Base-by-base conservation (phyloP, 352 stramenopile species). In the Globisporangium solare region DNA sequence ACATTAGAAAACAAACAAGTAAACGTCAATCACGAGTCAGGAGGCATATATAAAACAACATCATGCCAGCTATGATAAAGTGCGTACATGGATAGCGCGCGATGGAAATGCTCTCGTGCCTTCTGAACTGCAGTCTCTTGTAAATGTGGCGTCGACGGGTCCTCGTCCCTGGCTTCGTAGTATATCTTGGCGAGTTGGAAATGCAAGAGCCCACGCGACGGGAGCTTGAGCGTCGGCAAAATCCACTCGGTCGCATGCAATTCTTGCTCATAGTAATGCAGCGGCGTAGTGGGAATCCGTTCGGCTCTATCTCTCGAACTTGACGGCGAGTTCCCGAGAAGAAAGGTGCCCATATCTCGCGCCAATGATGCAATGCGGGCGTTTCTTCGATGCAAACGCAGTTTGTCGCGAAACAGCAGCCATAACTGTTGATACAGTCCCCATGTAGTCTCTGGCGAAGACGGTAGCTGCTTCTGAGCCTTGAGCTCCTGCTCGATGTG, bases 141-240 rank as follows among this genome's bases (percentile, higher is more conserved):
- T n/a, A 42, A 56, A 14, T 46, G 31, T 55, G 2, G 8, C 41
- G 0, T 47, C 47, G 20, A 24, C 37, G 47, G 3, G 35, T 14
- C 0, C 22, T 46, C 46, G 6, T 64, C 45, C 17, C 27, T 35
- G 27, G 5, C 27, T 35, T 71, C 55, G 41, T 61, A 64, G 13
- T 71, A 22, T 8, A 78, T 20, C 56, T 76, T 82, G 17, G 70
- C 72, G 20, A 82, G 71, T 47, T 82, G 72, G 41, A 73, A 73
- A 18, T 79, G 65, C 27, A 85, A 50, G 0, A 80, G 51, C 17
- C 74, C 74, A 50, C 72, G 64, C 11, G 72, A 69, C 3, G 74
- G 74, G 18, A 85, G 61, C 42, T 69, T 69, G 0, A 58, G 56
- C 11, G 61, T 51, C 2, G 72, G 65, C 17, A 85, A 51, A 22